Evolutionary conservation across 1,284 basidiomycete species (phyloP), one percentile per base, ranked within the genome.

Genomic region (Cerioporus squamosus): DNA sequence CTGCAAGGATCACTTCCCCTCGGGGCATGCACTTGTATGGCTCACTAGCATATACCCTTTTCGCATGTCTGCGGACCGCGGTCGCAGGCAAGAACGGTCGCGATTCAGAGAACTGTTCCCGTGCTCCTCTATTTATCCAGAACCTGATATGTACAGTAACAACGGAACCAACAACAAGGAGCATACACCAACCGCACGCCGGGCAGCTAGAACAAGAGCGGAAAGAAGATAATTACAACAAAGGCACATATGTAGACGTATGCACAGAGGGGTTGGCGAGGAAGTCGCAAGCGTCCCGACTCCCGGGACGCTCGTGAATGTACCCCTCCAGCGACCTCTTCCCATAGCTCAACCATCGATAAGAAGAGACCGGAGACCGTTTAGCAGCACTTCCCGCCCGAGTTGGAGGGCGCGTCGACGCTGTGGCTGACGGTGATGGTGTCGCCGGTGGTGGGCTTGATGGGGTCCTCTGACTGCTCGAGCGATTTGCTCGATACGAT

Each of bases 401-500:
- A 63, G 70, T 72, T 70, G 57, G 69, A 63, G 60, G 72, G 71
- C 22, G 76, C 66, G 63, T 83, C 82, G 14, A 81, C 76, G 59
- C 73, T 77, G 47, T 86, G 87, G 44, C 86, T 85, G 61, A 95
- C 90, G 29, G 84, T 87, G 75, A 95, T 90, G 51, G 88, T 86
- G 70, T 88, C 87, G 54, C 88, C 88, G 36, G 83, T 80, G 4
- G 84, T 79, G 18, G 89, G 88, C 73, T 82, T 86, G 76, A 91
- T 88, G 53, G 83, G 78, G 67, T 88, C 86, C 53, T 81, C 81
- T 48, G 90, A 90, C 61, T 91, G 89, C 71, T 97, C 95, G 62
- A 97, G 87, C 38, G 93, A 80, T 74, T 90, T 92, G 82, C 86
- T 91, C 48, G 95, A 97, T 46, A 95, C 94, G 72, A 97, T 94